These are phyloP conservation scores for Aspergillus felis DNA, from an alignment of 2,329 filamentous ascomycete species.

Conservation along the genomic window DNA sequence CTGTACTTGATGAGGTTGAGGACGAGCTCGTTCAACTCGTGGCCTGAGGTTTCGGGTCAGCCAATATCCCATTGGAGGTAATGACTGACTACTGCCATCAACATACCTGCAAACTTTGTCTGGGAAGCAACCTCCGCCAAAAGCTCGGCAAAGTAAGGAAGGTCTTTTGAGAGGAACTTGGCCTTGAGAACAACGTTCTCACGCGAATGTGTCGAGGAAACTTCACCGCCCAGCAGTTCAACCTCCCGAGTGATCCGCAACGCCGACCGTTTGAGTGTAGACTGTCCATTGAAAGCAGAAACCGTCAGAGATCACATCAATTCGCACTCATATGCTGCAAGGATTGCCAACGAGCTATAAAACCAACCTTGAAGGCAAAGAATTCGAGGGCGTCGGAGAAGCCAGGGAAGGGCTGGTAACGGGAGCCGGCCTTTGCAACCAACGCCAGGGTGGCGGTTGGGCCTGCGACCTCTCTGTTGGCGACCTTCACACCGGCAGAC, in stretches of 20 bases:
- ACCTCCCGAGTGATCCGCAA: slow-evolving; percentile 91
- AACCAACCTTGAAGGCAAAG: slow-evolving; percentile 90
- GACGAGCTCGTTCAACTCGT: slow-evolving; percentile 89
- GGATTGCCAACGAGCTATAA: slow-evolving; percentile 17
- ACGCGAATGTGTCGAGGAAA: slow-evolving; percentile 82
- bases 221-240: slow-evolving; percentile 89
- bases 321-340: neutral
- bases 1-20: slow-evolving; percentile 70
- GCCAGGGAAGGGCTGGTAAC: slow-evolving; percentile 86
- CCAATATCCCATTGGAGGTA: slow-evolving; percentile 5
- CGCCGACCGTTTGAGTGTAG: slow-evolving; percentile 77
- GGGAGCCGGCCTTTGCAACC: slow-evolving; percentile 89
- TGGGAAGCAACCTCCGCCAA: slow-evolving; percentile 84
- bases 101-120: slow-evolving; percentile 74
- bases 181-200: slow-evolving; percentile 90
- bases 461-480: slow-evolving; percentile 81
- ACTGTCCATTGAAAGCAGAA: slow-evolving; percentile 53
- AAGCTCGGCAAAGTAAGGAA: slow-evolving; percentile 96
- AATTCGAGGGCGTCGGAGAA: slow-evolving; percentile 86
- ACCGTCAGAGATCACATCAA: slow-evolving; percentile 9
- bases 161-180: slow-evolving; percentile 90
- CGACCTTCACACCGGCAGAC: slow-evolving; percentile 84
- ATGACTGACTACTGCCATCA: neutral
- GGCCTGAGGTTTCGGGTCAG: slow-evolving; percentile 52
- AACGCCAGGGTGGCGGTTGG: slow-evolving; percentile 88